Percentiles rank a stretch among this genome's conserved stretches.
These are phyloP conservation scores for Phytophthora tentaculata DNA, from an alignment of 352 stramenopile genomes.

Conservation along the genomic window DNA sequence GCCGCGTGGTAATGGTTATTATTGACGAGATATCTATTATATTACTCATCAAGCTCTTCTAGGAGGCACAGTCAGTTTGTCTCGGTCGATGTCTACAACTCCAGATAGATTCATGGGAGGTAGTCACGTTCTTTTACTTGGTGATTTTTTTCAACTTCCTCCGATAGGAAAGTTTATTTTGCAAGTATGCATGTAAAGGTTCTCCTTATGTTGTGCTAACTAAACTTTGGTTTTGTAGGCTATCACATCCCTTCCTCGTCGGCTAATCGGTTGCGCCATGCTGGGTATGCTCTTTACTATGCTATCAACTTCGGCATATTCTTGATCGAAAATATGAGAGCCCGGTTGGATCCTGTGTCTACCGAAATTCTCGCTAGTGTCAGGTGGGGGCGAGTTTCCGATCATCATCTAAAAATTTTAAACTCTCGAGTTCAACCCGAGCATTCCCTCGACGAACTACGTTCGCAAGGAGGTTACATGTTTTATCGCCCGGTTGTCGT, in stretches of 20 bases:
- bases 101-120: constrained; percentile 26
- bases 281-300: background rate
- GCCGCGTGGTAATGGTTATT: constrained; percentile 25
- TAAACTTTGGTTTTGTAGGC: background rate
- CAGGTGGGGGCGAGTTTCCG: background rate
- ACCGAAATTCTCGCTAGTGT: constrained; percentile 3
- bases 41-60: constrained; percentile 35
- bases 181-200: background rate
- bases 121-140: constrained; percentile 28
- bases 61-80: constrained; percentile 17
- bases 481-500: constrained; percentile 25
- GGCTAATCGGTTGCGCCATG: background rate
- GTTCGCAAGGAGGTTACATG: too few species aligned
- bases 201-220: too few species aligned
- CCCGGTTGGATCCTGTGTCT: constrained; percentile 1
- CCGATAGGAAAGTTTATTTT: background rate
- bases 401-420: background rate
- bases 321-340: constrained; percentile 8
- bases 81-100: constrained; percentile 1
- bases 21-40: constrained; percentile 35
- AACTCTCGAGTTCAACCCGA: constrained; percentile 16
- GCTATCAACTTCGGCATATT: constrained; percentile 15
- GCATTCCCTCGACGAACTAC: background rate
- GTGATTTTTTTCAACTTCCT: constrained; percentile 36
- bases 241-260: background rate